Base-by-base conservation (phyloP, 2,329 filamentous ascomycete genomes). In the Paecilomyces sp. region DNA sequence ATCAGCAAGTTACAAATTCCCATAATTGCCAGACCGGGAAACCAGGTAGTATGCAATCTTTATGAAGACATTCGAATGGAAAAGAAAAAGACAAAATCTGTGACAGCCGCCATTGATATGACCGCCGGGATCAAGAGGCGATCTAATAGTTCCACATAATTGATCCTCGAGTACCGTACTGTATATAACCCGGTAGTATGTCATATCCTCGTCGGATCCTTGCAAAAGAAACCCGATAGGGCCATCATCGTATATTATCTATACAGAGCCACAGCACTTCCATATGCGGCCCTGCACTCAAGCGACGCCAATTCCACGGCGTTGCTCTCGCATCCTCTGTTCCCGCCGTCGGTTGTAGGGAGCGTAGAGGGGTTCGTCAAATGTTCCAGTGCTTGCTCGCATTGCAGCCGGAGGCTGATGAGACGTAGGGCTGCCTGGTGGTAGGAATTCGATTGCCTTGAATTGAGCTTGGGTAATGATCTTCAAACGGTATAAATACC, bases 401-500 rank as follows among this genome's bases (percentile, higher is more conserved):
- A 74, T 66, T 1, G 72, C 62, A 56, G 75, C 74, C 60, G 73
- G 71, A 22, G 68, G 72, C n/a, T 65, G 70, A 61, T 72, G 71
- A 65, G 73, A 74, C 15, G 68, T 72, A 3, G 74, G 72, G 56
- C 71, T 74, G 5, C 68, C 69, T 7, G 70, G 67, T 2, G 75
- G 73, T 18, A 71, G 67, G 56, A 79, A 66, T 63, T 80, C 77
- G 62, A 77, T 71, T 25, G 73, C 69, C 63, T 76, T 79, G 63
- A 79, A 75, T 61, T 79, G 74, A 13, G 74, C 73, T 18, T 74
- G 72, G 12, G 70, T 74, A 61, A 80, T 79, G 57, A 80, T 69
- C 31, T 74, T 70, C 57, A 70, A 63, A 18, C 70, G 70, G 61
- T 76, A 79, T 58, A 80, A 71, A 65, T 78, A 78, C 57, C 73